Percentiles rank a stretch among this genome's conserved stretches.
Evolutionary conservation across 1,139 yeast species (phyloP).

Genomic region (Meyerozyma guilliermondii): DNA sequence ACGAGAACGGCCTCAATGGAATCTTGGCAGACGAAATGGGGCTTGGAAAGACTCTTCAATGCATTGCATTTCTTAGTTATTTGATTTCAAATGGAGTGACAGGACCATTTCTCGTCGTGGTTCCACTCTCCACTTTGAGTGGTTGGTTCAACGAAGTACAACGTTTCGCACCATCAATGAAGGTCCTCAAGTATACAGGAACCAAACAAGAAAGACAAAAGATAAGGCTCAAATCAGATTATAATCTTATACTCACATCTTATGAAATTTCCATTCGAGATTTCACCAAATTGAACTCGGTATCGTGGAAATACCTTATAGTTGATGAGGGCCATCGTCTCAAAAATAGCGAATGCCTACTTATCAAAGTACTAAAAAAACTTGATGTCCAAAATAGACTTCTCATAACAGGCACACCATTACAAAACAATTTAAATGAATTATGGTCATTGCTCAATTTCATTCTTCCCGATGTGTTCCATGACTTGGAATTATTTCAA

Average conservation of each 20-base stretch:
- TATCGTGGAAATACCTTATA: conserved; percentile 75
- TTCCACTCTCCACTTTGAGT: conserved; percentile 81
- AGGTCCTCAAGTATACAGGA: conserved; percentile 65
- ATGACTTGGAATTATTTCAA: conserved; percentile 82
- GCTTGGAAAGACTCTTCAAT: conserved; percentile 85
- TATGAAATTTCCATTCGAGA: conserved; percentile 80
- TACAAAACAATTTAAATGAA: conserved; percentile 84
- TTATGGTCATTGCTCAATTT: conserved; percentile 88
- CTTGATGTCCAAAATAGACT: conserved; percentile 65
- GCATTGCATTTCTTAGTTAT: conserved; percentile 72
- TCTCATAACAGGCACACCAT: conserved; percentile 86
- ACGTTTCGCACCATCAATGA: conserved; percentile 68
- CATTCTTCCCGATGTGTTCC: conserved; percentile 86
- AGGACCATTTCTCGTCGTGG: conserved; percentile 85
- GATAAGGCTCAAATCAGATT: conserved; percentile 19
- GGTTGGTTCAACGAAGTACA: conserved; percentile 77
- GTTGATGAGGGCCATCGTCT: conserved; percentile 97
- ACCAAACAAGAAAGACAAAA: conserved; percentile 47
- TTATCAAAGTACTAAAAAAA: conserved; percentile 66
- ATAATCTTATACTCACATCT: conserved; percentile 64
- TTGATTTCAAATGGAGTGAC: conserved; percentile 71
- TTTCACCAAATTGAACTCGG: conserved; percentile 42
- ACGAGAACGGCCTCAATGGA: conserved; percentile 92
- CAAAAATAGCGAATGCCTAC: conserved; percentile 73
- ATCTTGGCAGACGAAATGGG: conserved; percentile 98